Percentiles rank a stretch among this genome's conserved stretches.
These are phyloP conservation scores for Lasiosphaeris hirsuta DNA, from an alignment of 495 filamentous ascomycete species.

Conservation along the genomic window DNA sequence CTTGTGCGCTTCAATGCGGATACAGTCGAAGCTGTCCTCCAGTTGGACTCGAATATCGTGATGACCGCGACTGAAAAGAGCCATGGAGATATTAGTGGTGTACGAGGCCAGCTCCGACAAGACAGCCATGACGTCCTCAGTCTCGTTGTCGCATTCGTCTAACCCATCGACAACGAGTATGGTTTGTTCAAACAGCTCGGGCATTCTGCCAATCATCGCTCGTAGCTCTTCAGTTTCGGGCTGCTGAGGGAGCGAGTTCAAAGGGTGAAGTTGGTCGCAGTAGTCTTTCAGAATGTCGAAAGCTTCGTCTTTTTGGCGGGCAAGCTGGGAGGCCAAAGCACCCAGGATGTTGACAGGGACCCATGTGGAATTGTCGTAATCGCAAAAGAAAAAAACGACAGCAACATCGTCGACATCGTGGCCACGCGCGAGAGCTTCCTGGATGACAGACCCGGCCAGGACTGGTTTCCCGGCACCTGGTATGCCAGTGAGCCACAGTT, in stretches of 20 bases:
- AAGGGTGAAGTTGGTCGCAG: slow-evolving; percentile 18
- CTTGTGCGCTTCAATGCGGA: slow-evolving; percentile 29
- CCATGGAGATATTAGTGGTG: slow-evolving; percentile 21
- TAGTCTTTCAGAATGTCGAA: slow-evolving; percentile 27
- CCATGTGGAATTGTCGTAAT: slow-evolving; percentile 34
- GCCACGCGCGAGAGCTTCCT: slow-evolving; percentile 11
- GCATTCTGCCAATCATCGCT: slow-evolving; percentile 17
- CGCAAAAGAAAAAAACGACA: slow-evolving; percentile 41
- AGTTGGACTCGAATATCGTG: slow-evolving; percentile 18
- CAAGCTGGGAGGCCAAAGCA: slow-evolving; percentile 32
- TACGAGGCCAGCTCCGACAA: slow-evolving; percentile 14
- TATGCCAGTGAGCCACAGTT: slow-evolving; percentile 40
- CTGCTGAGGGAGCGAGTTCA: not conserved
- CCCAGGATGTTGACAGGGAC: slow-evolving; percentile 30
- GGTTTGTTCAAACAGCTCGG: slow-evolving; percentile 22
- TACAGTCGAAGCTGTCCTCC: slow-evolving; percentile 14
- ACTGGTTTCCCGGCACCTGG: slow-evolving; percentile 44
- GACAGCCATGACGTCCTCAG: slow-evolving; percentile 11
- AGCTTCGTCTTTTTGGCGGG: slow-evolving; percentile 31
- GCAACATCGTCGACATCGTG: slow-evolving; percentile 15
- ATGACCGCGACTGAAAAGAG: slow-evolving; percentile 28
- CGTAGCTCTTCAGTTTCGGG: slow-evolving; percentile 17
- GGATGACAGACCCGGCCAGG: slow-evolving; percentile 28
- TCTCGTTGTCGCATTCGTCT: slow-evolving; percentile 27
- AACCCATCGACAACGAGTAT: slow-evolving; percentile 32